Conservation (phyloP, 768 basidiomycete species). For the Leucocoprinus leucothites region DNA sequence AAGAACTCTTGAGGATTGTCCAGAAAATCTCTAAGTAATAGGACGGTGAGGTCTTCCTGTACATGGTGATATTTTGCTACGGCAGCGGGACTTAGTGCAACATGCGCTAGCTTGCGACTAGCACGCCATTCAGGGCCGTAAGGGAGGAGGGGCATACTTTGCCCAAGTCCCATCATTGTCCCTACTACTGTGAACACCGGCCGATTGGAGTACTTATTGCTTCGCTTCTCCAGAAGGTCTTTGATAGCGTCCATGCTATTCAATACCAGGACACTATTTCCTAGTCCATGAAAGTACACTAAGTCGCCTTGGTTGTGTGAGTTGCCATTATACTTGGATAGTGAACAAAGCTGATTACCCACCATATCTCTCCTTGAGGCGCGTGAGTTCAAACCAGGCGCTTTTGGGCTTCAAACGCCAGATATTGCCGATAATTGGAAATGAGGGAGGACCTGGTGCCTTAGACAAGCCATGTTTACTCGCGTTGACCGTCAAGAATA, state of each 20-base stretch:
- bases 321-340: neutral
- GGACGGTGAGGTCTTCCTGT: conserved; percentile 19
- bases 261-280: neutral
- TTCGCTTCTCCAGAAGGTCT: conserved; percentile 15
- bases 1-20: neutral
- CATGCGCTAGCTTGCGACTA: conserved; percentile 26
- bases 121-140: conserved; percentile 13
- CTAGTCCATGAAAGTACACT: neutral
- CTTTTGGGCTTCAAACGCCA: neutral
- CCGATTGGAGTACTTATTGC: conserved; percentile 10
- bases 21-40: neutral
- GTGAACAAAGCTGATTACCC: neutral
- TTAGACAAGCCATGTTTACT: too few relatives aligned
- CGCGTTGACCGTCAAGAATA: too few relatives aligned
- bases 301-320: neutral
- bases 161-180: conserved; percentile 10
- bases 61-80: conserved; percentile 28
- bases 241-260: neutral
- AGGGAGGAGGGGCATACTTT: conserved; percentile 16
- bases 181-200: conserved; percentile 14
- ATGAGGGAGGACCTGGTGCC: neutral
- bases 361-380: neutral
- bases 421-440: neutral
- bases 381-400: neutral
- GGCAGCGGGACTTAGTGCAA: conserved; percentile 24